Conservation (phyloP, 176 grass and related monocot species). For the Oryza punctata region DNA sequence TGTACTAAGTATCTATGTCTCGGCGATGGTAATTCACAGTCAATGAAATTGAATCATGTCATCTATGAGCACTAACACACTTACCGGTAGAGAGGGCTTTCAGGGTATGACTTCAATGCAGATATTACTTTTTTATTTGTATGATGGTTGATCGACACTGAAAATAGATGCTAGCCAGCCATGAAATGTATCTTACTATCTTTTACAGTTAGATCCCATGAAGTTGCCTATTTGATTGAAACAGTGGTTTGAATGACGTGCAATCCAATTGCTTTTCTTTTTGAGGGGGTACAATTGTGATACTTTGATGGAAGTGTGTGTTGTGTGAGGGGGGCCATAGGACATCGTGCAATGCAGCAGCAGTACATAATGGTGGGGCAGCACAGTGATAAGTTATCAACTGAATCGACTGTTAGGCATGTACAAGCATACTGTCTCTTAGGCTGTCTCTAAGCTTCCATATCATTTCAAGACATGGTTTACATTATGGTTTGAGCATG, state of each 20-base stretch:
- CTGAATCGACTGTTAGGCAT: too few relatives aligned
- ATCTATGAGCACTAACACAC: background rate
- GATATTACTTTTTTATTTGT: background rate
- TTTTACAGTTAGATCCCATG: too few relatives aligned
- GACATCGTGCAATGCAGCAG: too few relatives aligned
- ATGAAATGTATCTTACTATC: background rate
- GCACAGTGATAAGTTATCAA: too few relatives aligned
- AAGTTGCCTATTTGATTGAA: background rate
- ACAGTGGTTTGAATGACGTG: background rate
- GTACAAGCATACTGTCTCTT: too few relatives aligned
- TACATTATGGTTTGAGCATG: too few relatives aligned
- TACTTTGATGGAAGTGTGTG: background rate
- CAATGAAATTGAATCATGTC: background rate
- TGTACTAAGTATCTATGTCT: background rate
- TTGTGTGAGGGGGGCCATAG: too few relatives aligned
- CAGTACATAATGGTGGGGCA: too few relatives aligned
- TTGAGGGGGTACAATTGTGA: background rate
- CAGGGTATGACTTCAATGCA: background rate
- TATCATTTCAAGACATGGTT: too few relatives aligned
- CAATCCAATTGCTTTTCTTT: background rate
- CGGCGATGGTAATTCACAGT: background rate
- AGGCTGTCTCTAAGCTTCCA: too few relatives aligned
- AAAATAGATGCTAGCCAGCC: background rate
- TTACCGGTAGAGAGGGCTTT: background rate
- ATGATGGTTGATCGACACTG: background rate